Base-by-base conservation (phyloP, 176 grass and related monocot genomes). In the Poa pratensis region DNA sequence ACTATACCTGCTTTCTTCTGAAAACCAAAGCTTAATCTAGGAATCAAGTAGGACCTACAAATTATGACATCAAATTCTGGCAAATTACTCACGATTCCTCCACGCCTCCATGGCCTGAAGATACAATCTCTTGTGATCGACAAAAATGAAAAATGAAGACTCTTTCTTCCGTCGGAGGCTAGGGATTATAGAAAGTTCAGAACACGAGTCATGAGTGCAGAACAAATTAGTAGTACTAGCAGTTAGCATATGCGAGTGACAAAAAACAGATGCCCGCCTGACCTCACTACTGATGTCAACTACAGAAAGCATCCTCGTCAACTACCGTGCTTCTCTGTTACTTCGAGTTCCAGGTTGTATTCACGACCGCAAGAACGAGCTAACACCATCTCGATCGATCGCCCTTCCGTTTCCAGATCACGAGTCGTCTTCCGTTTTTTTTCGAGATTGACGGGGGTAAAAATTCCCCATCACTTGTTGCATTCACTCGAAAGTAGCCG, bases 221-320 rank as follows among this genome's bases (percentile, higher is more conserved):
- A 35, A 35, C 34, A 35, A 35, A 35, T 35, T 3, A 30, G 34
- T 35, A 35, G 34, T 35, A 35, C 34, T 35, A 35, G 40, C 7
- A 42, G 43, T 48, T 46, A 52, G 18, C 78, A 16, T 45, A 67
- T 53, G 13, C 5, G 28, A 43, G 40, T 59, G 20, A 73, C n/a
- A 32, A 73, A 45, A 45, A 48, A 83, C 53, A 30, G 57, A 48
- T 73, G 53, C 23, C 67, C 24, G 14, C 11, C 72, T 75, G 72
- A 75, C 46, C 67, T 74, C 78, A 67, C 43, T 30, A 83, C 3
- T 61, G 69, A 83, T 73, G 81, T 74, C 81, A 83, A 32, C 52
- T 9, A 12, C 5, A 60, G 80, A 83, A 58, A 72, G 80, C 66
- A 72, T 1, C 69, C 49, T 24, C 66, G 59, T 24, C 66, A 82